Conservation (phyloP, 2,329 filamentous ascomycete genomes). For the Moelleriella libera region DNA sequence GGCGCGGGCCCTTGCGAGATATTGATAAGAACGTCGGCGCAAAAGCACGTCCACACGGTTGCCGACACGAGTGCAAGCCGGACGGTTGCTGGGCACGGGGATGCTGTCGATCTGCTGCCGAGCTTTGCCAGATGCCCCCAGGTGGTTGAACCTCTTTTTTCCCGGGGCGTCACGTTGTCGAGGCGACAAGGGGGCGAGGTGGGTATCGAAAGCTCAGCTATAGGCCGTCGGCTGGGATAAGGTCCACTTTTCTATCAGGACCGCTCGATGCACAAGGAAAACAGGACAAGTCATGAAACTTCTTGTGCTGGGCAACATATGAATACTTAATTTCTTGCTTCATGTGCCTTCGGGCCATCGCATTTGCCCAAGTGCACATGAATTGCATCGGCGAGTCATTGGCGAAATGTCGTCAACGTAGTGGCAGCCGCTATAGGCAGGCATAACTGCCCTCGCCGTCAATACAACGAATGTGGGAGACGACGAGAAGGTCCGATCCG, state of each 20-base stretch:
- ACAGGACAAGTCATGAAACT: neutral
- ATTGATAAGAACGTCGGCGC: too few relatives aligned
- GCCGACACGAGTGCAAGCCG: neutral
- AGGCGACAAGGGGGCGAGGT: slow-evolving; percentile 2
- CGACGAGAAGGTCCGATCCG: too few relatives aligned
- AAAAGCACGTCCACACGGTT: too few relatives aligned
- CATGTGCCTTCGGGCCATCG: neutral
- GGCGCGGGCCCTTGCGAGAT: neutral
- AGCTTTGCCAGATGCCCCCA: slow-evolving; percentile 1
- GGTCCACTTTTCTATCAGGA: neutral
- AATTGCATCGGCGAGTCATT: neutral
- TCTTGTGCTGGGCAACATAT: neutral
- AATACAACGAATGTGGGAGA: neutral
- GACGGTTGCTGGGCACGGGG: neutral
- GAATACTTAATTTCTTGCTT: neutral
- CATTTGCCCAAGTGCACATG: neutral
- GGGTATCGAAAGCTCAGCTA: neutral
- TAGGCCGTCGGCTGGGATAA: neutral
- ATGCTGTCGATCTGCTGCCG: neutral
- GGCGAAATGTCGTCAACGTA: neutral
- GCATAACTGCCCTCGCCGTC: neutral
- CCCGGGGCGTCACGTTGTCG: slow-evolving; percentile 5
- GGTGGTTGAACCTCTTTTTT: neutral
- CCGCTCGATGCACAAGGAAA: neutral
- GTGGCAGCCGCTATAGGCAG: neutral